Evolutionary conservation across 2,329 filamentous ascomycete species (phyloP).

Genomic region (Fusarium sp.): DNA sequence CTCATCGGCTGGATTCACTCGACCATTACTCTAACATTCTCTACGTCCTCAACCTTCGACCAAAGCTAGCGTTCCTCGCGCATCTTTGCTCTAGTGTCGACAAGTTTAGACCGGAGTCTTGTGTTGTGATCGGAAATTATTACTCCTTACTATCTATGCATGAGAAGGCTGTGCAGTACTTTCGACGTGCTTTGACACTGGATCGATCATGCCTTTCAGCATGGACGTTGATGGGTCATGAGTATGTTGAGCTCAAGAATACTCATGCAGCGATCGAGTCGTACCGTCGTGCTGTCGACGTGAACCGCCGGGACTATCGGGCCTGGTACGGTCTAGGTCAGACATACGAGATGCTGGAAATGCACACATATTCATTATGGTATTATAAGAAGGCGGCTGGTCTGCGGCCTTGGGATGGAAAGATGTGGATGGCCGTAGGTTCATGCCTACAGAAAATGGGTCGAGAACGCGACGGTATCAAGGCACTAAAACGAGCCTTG

Average conservation of each 20-base stretch:
- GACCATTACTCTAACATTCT: constrained; percentile 98
- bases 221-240: constrained; percentile 99
- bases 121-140: constrained; percentile 97
- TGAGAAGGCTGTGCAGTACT: constrained; percentile 98
- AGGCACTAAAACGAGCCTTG: constrained; percentile 91
- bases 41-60: constrained; percentile 89
- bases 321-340: constrained; percentile 98
- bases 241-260: constrained; percentile 98
- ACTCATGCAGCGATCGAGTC: constrained; percentile 98
- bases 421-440: constrained; percentile 98
- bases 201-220: constrained; percentile 93
- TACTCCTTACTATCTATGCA: constrained; percentile 95
- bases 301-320: constrained; percentile 95
- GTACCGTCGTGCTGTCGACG: constrained; percentile 93
- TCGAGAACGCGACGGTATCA: constrained; percentile 89
- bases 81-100: constrained; percentile 92
- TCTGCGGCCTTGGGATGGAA: constrained; percentile 93
- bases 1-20: constrained; percentile 84
- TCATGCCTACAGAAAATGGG: constrained; percentile 92
- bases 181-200: constrained; percentile 89
- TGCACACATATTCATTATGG: constrained; percentile 97
- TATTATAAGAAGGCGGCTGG: constrained; percentile 97
- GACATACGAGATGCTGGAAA: constrained; percentile 97
- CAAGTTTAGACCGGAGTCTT: constrained; percentile 96
- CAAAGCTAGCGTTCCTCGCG: constrained; percentile 92